Base-by-base conservation (phyloP, 1,139 yeast genomes). In the Suhomyces terraborum region DNA sequence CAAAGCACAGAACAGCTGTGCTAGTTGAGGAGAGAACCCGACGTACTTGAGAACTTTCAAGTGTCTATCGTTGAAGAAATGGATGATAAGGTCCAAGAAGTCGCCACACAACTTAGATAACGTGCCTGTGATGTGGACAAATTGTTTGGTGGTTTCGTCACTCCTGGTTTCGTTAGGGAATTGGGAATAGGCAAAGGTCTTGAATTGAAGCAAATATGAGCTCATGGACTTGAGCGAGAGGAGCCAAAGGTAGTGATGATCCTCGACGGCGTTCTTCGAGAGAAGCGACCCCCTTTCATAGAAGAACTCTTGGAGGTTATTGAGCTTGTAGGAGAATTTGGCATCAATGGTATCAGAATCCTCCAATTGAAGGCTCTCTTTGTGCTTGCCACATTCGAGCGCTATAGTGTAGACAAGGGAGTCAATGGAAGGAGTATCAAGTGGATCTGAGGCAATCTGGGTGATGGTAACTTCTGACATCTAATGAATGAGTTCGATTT, bases 241-340 rank as follows among this genome's bases (percentile, higher is more conserved):
- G 6, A 59, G 22, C 66, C 66, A 62, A 13, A 58, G 41, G 16
- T 44, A 34, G n/a, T 51, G 52, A 38, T 61, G 59, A 5, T 37
- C 32, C 5, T 35, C 37, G 5, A 52, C 30, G 0, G 47, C 46
- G 31, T 46, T 36, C 25, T 51, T 50, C n/a, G 36, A 41, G 4
- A 61, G 49, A 3, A 42, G 27, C 9, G 53, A 45, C 10, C 41
- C 41, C 4, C 48, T 41, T 21, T 55, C 63, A 32, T 47, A 47
- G 38, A 51, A 54, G 36, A 43, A 49, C 19, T 61, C 65, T 34
- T 57, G 56, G 14, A 59, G 48, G 16, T 42, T 45, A 24, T 58
- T 56, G 31, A 56, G 37, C 33, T 46, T 47, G 19, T 35, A 29
- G 32, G 34, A 30, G 35, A 51, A 47, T 16, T 41, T 43, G 17